Percentiles rank a stretch among this genome's conserved stretches.
Conservation (phyloP, 225 moss, liverwort and hornwort genomes). For the Antitrichia curtipendula region DNA sequence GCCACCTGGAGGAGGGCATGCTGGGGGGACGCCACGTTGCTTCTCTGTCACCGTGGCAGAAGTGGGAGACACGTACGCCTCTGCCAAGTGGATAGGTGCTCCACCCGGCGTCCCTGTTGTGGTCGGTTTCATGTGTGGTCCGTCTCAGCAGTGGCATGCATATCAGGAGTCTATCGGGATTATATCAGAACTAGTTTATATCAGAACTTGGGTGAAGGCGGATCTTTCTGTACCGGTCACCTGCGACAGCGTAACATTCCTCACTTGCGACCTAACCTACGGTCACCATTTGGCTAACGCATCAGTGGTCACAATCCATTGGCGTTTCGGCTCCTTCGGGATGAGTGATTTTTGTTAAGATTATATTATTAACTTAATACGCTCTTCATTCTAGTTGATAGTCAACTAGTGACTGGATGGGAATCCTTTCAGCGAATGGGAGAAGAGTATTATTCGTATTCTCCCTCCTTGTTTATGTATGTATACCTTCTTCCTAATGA, state of each 20-base stretch:
- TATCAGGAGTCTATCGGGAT: not conserved
- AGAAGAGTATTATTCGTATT: no score
- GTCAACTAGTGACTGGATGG: no score
- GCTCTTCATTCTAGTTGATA: no score
- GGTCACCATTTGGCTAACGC: not conserved
- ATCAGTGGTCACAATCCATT: not conserved
- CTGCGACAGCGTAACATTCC: not conserved
- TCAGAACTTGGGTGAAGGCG: not conserved
- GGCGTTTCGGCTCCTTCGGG: no score
- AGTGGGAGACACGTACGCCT: not conserved
- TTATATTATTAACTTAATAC: no score
- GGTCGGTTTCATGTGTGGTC: not conserved
- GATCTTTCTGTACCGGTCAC: not conserved
- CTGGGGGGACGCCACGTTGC: not conserved
- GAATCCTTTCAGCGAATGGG: no score
- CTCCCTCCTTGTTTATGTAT: no score
- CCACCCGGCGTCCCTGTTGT: not conserved
- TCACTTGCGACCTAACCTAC: no score
- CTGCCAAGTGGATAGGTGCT: not conserved
- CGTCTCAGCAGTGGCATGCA: no score
- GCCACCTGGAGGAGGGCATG: conserved; percentile 19
- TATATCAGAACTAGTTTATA: not conserved
- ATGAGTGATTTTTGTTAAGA: no score
- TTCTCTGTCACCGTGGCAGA: not conserved
- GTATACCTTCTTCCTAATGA: no score